These are phyloP conservation scores for Trametes maxima DNA, from an alignment of 768 basidiomycete genomes.

Conservation along the genomic window DNA sequence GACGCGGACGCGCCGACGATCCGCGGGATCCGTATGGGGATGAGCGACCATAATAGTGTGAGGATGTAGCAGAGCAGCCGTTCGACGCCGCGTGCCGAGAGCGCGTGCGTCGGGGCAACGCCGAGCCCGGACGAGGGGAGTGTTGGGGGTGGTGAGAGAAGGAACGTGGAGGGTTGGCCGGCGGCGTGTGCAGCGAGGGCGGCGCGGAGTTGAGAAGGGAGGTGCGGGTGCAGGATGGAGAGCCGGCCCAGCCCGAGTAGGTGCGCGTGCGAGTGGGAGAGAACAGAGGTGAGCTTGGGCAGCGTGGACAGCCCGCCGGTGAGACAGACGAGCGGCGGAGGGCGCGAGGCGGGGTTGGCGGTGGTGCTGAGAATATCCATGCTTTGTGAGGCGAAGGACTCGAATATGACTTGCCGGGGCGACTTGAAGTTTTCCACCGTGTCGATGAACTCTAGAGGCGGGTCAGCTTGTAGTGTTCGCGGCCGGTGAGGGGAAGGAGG, in stretches of 20 bases:
- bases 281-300: constrained; percentile 53
- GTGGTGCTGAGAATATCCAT: constrained; percentile 43
- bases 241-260: constrained; percentile 77
- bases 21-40: constrained; percentile 47
- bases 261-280: constrained; percentile 61
- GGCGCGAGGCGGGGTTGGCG: constrained; percentile 26
- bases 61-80: constrained; percentile 22
- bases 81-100: constrained; percentile 25
- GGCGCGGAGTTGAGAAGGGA: constrained; percentile 19
- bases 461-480: not conserved
- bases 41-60: constrained; percentile 18
- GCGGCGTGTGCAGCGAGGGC: not conserved
- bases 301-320: constrained; percentile 79
- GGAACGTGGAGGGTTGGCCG: not conserved
- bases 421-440: constrained; percentile 33
- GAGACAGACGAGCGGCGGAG: constrained; percentile 66
- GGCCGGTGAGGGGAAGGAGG: not conserved
- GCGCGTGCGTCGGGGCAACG: not conserved
- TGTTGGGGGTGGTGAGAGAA: not conserved
- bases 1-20: constrained; percentile 66
- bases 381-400: constrained; percentile 63
- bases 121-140: constrained; percentile 7
- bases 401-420: constrained; percentile 72
- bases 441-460: constrained; percentile 31
- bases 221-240: constrained; percentile 60